phyloP scores from a whole-genome alignment of 768 basidiomycete species.

The Tricholoma furcatifolium region DNA sequence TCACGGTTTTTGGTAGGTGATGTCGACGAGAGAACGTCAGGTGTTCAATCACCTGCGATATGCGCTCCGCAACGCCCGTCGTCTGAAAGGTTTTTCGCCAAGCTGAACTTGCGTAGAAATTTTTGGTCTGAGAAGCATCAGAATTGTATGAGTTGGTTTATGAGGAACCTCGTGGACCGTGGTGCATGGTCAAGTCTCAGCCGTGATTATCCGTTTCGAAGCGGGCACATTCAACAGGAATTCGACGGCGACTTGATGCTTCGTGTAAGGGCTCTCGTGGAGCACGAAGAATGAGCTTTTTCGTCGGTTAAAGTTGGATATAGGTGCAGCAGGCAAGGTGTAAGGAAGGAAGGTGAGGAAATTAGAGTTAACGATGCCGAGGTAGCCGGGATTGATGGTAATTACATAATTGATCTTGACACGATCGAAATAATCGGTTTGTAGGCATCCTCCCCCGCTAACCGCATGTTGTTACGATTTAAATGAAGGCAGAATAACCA shows the following conservation, averaged over 20 bases:
- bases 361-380: no score
- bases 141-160: background rate
- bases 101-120: background rate
- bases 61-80: background rate
- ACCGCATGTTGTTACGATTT: background rate
- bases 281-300: no score
- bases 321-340: no score
- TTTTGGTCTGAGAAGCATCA: background rate
- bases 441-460: no score
- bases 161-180: background rate
- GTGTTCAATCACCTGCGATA: constrained; percentile 1
- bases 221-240: no score
- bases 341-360: no score
- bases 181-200: background rate
- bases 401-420: no score
- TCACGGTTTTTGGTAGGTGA: background rate
- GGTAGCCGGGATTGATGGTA: no score
- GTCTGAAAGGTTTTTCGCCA: background rate
- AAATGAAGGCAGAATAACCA: background rate
- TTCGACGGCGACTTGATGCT: no score
- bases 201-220: background rate
- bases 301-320: no score
- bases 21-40: constrained; percentile 2
- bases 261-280: no score
- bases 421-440: no score